phyloP scores from a whole-genome alignment of 805 yeast species.

The Barnettozyma populi region DNA sequence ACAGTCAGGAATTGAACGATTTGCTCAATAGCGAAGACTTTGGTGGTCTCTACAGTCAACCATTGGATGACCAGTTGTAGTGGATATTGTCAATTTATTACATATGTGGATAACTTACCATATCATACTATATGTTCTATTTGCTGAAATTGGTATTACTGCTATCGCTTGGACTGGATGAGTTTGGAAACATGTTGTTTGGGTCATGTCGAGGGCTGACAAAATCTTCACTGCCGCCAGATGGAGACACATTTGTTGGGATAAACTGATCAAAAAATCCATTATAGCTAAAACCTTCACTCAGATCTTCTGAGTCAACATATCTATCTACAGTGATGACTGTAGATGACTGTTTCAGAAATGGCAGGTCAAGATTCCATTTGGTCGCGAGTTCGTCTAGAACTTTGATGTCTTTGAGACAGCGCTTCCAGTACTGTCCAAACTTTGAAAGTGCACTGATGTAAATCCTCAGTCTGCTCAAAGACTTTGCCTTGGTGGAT shows the following conservation, averaged over 20 bases:
- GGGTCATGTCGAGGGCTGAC: neutral
- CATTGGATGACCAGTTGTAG: neutral
- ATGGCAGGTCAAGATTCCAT: slow-evolving; percentile 21
- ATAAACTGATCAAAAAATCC: slow-evolving; percentile 3
- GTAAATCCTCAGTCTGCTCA: slow-evolving; percentile 17
- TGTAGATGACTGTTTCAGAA: neutral
- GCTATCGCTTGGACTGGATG: neutral
- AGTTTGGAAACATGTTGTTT: neutral
- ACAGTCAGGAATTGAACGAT: neutral
- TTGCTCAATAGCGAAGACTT: neutral
- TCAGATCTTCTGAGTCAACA: neutral
- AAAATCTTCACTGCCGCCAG: neutral
- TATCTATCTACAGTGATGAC: neutral
- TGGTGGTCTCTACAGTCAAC: neutral
- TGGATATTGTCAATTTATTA: too few species aligned
- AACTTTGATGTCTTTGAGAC: slow-evolving; percentile 27
- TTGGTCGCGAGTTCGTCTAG: slow-evolving; percentile 21
- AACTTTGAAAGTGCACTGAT: slow-evolving; percentile 22
- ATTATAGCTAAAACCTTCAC: neutral
- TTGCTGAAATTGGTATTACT: neutral
- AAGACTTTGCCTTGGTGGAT: slow-evolving; percentile 17
- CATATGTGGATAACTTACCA: neutral
- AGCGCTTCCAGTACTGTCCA: slow-evolving; percentile 27
- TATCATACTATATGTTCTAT: neutral
- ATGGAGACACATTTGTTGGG: neutral